These are phyloP conservation scores for Ulmus americana DNA, from an alignment of 331 rosid species.

Conservation along the genomic window DNA sequence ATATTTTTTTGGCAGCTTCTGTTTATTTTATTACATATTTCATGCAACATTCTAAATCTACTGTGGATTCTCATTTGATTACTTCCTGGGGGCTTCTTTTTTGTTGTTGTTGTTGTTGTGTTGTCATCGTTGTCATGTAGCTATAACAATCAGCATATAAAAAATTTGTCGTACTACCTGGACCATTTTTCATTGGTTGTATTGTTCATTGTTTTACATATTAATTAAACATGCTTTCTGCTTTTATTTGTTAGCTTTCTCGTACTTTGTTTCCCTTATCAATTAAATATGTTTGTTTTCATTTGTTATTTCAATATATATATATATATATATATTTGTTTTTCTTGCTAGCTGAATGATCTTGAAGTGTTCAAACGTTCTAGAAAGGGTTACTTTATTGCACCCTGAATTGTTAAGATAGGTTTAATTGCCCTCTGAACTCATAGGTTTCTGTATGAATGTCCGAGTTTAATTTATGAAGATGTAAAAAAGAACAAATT, in stretches of 20 bases:
- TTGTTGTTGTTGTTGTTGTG: not conserved
- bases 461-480: no score
- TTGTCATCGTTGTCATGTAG: not conserved
- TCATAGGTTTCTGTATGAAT: no score
- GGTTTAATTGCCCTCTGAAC: no score
- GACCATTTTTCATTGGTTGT: no score
- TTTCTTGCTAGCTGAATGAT: not conserved
- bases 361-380: not conserved
- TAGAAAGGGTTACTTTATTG: not conserved
- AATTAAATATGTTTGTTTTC: no score
- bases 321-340: not conserved
- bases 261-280: no score
- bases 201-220: not conserved
- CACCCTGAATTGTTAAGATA: not conserved
- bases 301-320: no score
- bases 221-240: no score
- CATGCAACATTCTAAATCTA: not conserved
- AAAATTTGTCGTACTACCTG: not conserved
- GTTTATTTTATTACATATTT: not conserved
- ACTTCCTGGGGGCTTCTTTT: not conserved
- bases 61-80: not conserved
- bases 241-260: no score
- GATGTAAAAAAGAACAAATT: no score
- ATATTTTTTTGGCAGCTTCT: not conserved
- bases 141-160: not conserved